Percentiles rank a stretch among this genome's conserved stretches.
Evolutionary conservation across 2,329 filamentous ascomycete species (phyloP).

Genomic region (Alternaria hordeiaustralica): DNA sequence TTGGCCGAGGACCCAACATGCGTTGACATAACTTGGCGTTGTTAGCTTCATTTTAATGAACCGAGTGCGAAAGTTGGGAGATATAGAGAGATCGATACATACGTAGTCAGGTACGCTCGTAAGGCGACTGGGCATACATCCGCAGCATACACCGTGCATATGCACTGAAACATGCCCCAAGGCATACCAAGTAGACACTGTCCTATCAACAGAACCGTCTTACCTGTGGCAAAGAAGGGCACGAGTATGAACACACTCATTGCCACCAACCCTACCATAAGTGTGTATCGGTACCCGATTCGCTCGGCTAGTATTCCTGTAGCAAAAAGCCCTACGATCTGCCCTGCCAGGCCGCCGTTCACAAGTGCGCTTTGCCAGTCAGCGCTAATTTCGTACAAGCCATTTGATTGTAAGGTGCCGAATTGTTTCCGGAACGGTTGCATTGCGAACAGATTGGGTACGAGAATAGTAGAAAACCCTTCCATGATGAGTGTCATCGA

Average conservation of each 20-base stretch:
- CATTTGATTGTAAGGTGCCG: conserved; percentile 25
- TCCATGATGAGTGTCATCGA: conserved; percentile 88
- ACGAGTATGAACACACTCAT: conserved; percentile 18
- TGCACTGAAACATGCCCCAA: conserved; percentile 50
- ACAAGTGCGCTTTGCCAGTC: conserved; percentile 51
- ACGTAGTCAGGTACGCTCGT: conserved; percentile 62
- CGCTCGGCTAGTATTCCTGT: conserved; percentile 50
- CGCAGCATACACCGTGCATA: conserved; percentile 54
- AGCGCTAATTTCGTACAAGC: conserved; percentile 46
- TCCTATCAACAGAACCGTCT: conserved; percentile 15
- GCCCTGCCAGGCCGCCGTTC: conserved; percentile 51
- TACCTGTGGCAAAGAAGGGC: conserved; percentile 23
- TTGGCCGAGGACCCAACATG: conserved; percentile 58
- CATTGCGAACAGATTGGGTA: conserved; percentile 73
- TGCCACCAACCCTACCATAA: conserved; percentile 17
- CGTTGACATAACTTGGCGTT: conserved; percentile 34
- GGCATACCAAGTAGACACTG: conserved; percentile 38
- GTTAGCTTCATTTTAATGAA: not conserved
- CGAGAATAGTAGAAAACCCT: conserved; percentile 78
- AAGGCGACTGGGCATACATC: conserved; percentile 72
- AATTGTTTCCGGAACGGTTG: conserved; percentile 49
- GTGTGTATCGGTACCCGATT: conserved; percentile 40
- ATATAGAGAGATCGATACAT: conserved; percentile 35
- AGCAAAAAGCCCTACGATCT: conserved; percentile 49
- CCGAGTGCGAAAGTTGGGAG: not conserved